These are phyloP conservation scores for Staphylotrichum tortipilum DNA, from an alignment of 495 filamentous ascomycete species.

Conservation along the genomic window DNA sequence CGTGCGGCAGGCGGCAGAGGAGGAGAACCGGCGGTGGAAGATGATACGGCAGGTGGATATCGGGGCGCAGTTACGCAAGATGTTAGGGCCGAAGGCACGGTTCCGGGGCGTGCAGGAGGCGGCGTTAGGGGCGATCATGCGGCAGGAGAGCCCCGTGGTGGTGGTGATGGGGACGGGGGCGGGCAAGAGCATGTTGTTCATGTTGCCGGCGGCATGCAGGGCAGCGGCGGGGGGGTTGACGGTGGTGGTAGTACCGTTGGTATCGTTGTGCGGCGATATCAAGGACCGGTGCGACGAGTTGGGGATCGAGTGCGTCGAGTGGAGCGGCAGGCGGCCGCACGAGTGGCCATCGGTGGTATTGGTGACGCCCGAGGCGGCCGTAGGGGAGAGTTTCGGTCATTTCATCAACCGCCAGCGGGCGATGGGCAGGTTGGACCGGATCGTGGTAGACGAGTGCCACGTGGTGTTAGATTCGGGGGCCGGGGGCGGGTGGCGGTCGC, in stretches of 20 bases:
- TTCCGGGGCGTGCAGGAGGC: neutral
- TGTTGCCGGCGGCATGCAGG: neutral
- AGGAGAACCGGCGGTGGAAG: neutral
- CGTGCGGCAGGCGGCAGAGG: neutral
- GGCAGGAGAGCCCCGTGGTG: neutral
- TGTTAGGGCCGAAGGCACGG: neutral
- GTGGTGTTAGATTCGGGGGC: neutral
- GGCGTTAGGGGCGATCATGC: neutral
- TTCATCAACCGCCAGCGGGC: neutral
- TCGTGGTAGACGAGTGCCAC: neutral
- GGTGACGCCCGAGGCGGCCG: neutral
- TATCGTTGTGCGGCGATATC: neutral
- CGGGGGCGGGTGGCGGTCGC: neutral
- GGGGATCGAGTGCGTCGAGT: neutral
- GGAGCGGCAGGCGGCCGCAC: neutral
- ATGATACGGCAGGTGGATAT: neutral
- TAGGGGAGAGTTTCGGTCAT: neutral
- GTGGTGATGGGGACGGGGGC: neutral
- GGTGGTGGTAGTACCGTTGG: neutral
- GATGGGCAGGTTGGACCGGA: neutral
- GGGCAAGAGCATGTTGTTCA: neutral
- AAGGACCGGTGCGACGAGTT: neutral
- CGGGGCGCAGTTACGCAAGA: neutral
- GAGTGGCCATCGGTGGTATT: neutral
- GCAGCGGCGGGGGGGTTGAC: neutral